Percentiles rank a stretch among this genome's conserved stretches.
phyloP scores from a whole-genome alignment of 768 basidiomycete species.

The Trametes cinnabarina region DNA sequence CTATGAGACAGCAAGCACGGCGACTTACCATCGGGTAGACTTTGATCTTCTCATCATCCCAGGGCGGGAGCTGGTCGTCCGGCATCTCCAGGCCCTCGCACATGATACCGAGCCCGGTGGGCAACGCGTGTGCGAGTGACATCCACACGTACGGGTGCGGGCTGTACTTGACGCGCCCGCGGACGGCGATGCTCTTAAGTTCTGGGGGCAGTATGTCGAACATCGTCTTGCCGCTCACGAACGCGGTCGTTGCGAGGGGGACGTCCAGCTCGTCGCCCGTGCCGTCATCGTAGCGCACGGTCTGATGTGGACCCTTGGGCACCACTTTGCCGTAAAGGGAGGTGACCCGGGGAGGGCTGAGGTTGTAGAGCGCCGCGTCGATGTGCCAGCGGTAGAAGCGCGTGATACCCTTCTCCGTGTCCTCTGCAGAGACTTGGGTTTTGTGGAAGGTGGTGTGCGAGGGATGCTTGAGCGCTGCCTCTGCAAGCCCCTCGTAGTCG shows the following conservation, averaged over 20 bases:
- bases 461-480: constrained; percentile 81
- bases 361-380: constrained; percentile 80
- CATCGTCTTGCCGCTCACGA: constrained; percentile 78
- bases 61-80: constrained; percentile 66
- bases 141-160: constrained; percentile 94
- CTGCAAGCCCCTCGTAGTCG: constrained; percentile 75
- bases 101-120: constrained; percentile 84
- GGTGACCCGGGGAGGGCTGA: constrained; percentile 79
- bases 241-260: constrained; percentile 85
- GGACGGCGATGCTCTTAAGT: constrained; percentile 77
- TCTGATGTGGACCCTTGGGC: constrained; percentile 63
- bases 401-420: constrained; percentile 70
- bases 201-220: constrained; percentile 73
- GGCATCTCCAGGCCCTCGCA: constrained; percentile 71
- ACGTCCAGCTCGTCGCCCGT: constrained; percentile 81
- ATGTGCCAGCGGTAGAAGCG: constrained; percentile 93
- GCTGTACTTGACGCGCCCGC: constrained; percentile 71
- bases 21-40: constrained; percentile 58
- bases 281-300: constrained; percentile 78
- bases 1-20: neutral
- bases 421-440: constrained; percentile 66
- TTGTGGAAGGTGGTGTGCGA: constrained; percentile 88
- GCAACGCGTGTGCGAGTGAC: constrained; percentile 66
- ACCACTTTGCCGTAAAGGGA: constrained; percentile 78
- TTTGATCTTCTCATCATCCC: constrained; percentile 77